Evolutionary conservation across 306 rosid genomes (phyloP), one percentile per base, ranked within the genome.

Genomic region (Glycine tomentella): DNA sequence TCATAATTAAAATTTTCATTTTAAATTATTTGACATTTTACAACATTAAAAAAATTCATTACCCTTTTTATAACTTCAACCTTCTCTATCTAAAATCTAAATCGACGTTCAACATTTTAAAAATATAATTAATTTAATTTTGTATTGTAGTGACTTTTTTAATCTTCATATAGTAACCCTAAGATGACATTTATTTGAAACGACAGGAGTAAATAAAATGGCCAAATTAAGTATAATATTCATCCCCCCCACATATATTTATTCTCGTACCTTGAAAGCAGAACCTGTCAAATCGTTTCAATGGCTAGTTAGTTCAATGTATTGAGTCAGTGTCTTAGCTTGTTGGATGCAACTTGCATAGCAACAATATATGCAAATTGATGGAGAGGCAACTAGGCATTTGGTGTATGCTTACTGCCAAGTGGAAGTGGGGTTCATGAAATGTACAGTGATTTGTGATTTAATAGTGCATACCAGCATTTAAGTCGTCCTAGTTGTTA

Each of bases 291-390:
- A 61, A 61, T 61, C 44, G 44, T 10, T 11, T 25, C 15, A 61
- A 7, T 25, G 25, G 64, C 9, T 33, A n/a, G 77, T 9, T 17
- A 42, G 69, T 75, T 33, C 57, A 62, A 6, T 14, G 71, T 4
- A 46, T 61, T 10, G 48, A 13, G 36, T n/a, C 49, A 14, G 14
- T 61, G 70, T 33, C 49, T n/a, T 42, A 36, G 4, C 45, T 6
- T 6, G 42, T 25, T 49, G 9, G 4, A 20, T 14, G 73, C 80
- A 49, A 76, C 50, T 76, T 76, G 80, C 36, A 34, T 31, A 11
- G 20, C 63, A 62, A 48, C 45, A 36, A 42, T 42, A 14, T 65
- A 16, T 76, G 25, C 73, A 2, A 63, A 64, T 76, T 65, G 69
- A 36, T 75, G 44, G 42, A 40, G 38, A n/a, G 33, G 50, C 52